Evolutionary conservation across 164 flowering plant species (phyloP).

Genomic region (Vitis rupestris): DNA sequence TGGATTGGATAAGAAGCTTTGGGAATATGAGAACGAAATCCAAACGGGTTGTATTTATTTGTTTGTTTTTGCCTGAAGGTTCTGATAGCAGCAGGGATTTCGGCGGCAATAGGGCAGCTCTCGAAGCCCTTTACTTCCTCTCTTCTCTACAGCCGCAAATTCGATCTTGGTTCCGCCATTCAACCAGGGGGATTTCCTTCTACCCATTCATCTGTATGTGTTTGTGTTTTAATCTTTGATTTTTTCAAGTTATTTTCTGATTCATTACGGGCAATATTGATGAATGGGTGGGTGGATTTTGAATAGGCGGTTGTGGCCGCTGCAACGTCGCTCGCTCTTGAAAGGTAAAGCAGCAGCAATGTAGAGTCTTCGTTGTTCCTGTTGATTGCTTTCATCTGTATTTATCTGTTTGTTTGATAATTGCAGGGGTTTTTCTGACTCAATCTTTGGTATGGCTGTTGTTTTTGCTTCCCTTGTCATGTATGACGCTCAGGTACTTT

Average conservation of each 20-base stretch:
- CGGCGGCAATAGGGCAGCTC: constrained; percentile 75
- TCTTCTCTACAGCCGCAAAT: constrained; percentile 46
- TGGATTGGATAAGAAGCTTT: no score
- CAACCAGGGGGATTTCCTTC: constrained; percentile 92
- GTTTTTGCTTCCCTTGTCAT: constrained; percentile 79
- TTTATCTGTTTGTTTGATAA: not conserved
- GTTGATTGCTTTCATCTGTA: not conserved
- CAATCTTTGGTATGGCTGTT: constrained; percentile 73
- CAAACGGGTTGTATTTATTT: not conserved
- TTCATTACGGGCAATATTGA: not conserved
- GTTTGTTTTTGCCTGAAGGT: constrained; percentile 30
- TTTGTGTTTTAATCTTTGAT: not conserved
- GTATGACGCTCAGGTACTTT: constrained; percentile 88
- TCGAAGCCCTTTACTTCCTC: constrained; percentile 74
- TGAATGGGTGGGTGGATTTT: not conserved
- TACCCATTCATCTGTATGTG: constrained; percentile 78
- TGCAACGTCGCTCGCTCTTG: constrained; percentile 72
- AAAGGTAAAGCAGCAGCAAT: constrained; percentile 45
- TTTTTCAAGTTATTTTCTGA: not conserved
- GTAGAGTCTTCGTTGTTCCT: no score
- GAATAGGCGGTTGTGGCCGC: constrained; percentile 68
- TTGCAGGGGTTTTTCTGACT: constrained; percentile 81
- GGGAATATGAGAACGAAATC: no score
- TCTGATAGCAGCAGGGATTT: constrained; percentile 58
- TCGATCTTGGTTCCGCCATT: constrained; percentile 46